Evolutionary conservation across 1,284 basidiomycete species (phyloP).

Genomic region (Boletus smithii): DNA sequence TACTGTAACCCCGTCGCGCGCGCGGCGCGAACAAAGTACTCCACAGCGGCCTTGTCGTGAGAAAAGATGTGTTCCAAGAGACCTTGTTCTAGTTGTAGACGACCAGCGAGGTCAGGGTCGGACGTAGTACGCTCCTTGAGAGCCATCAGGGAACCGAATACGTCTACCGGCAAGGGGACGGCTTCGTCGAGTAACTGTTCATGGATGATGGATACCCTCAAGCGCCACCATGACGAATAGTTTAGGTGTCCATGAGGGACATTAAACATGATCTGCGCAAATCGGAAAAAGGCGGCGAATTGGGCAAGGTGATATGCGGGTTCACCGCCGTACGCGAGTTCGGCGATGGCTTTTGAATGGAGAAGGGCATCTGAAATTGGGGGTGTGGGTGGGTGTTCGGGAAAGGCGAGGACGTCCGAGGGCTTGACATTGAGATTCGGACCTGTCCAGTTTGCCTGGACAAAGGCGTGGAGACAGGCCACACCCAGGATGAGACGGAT

Average conservation of each 20-base stretch:
- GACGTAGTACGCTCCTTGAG: conserved; percentile 42
- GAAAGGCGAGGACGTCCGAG: conserved; percentile 47
- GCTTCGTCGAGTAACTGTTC: conserved; percentile 86
- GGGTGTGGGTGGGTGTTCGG: conserved; percentile 22
- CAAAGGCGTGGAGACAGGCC: conserved; percentile 83
- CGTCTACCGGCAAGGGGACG: conserved; percentile 53
- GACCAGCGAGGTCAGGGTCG: conserved; percentile 66
- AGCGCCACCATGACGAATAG: conserved; percentile 72
- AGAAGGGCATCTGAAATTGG: conserved; percentile 51
- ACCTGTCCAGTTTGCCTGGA: conserved; percentile 97
- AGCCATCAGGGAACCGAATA: conserved; percentile 48
- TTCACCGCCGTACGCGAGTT: conserved; percentile 85
- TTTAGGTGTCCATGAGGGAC: conserved; percentile 45
- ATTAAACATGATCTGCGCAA: conserved; percentile 72
- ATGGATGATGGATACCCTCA: conserved; percentile 75
- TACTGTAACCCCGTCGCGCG: conserved; percentile 79
- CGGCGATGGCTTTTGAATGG: conserved; percentile 67
- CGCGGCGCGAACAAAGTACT: conserved; percentile 79
- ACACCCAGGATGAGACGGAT: conserved; percentile 66
- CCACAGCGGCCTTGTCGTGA: conserved; percentile 77
- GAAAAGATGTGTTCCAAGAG: conserved; percentile 72
- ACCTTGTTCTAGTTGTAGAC: conserved; percentile 77
- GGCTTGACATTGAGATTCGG: conserved; percentile 73
- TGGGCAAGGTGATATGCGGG: conserved; percentile 92
- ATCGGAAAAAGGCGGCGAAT: conserved; percentile 68